Conservation (phyloP, 2,329 filamentous ascomycete species). For the Hyphodiscus sp. region DNA sequence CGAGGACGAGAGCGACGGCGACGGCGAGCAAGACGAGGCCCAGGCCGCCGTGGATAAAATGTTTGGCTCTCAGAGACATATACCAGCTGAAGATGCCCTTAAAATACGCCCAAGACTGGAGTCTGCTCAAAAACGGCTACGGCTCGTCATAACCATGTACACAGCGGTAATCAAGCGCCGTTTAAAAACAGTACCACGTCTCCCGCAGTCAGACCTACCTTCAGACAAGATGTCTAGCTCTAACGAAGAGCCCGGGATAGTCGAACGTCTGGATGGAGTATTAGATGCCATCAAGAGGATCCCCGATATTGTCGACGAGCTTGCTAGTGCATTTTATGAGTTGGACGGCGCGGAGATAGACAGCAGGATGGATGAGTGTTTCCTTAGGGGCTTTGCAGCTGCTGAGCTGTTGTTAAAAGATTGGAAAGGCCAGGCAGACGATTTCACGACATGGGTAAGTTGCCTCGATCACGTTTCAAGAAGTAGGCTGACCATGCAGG, state of each 20-base stretch:
- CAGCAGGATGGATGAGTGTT: constrained; percentile 50
- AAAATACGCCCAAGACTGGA: constrained; percentile 60
- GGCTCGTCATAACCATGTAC: constrained; percentile 62
- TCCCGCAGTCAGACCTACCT: constrained; percentile 35
- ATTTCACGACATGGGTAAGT: constrained; percentile 66
- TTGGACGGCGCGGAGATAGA: constrained; percentile 54
- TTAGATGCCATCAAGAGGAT: constrained; percentile 50
- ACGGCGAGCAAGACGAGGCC: constrained; percentile 36
- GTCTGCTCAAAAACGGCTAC: constrained; percentile 55
- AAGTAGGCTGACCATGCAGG: constrained; percentile 13
- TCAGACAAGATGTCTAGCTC: constrained; percentile 16
- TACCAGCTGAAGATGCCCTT: constrained; percentile 58
- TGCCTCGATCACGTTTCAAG: not conserved
- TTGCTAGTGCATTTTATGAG: constrained; percentile 68
- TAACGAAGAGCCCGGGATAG: constrained; percentile 12
- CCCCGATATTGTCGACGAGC: constrained; percentile 62
- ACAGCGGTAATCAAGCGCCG: constrained; percentile 64
- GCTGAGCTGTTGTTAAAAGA: constrained; percentile 48
- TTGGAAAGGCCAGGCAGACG: constrained; percentile 64
- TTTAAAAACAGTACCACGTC: constrained; percentile 50
- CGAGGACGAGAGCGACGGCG: constrained; percentile 47
- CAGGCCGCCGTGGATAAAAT: constrained; percentile 61
- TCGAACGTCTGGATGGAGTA: constrained; percentile 47
- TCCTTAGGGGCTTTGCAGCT: constrained; percentile 50
- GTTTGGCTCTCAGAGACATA: constrained; percentile 54